These are phyloP conservation scores for Exophiala xenobiotica DNA, from an alignment of 2,329 filamentous ascomycete species.

Conservation along the genomic window DNA sequence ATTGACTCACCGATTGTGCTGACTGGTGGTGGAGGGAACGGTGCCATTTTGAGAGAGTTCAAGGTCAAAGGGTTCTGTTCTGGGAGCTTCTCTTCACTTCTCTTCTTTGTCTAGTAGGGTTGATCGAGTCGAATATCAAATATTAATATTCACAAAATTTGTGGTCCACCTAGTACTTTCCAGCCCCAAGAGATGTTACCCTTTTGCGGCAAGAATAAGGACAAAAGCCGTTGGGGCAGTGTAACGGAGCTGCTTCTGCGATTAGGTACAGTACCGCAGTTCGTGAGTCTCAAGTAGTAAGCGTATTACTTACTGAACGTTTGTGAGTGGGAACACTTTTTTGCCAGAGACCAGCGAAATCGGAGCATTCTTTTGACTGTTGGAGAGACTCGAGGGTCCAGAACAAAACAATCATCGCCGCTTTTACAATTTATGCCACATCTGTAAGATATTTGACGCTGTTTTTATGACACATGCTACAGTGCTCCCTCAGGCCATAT, in stretches of 20 bases:
- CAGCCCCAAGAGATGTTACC: too few relatives aligned
- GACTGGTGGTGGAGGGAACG: constrained; percentile 74
- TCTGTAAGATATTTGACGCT: not conserved
- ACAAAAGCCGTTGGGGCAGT: not conserved
- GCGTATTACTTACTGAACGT: constrained; percentile 1
- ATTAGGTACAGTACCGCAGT: not conserved
- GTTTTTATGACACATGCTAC: not conserved
- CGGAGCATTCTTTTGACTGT: constrained; percentile 2
- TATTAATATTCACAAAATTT: too few relatives aligned
- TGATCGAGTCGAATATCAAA: too few relatives aligned
- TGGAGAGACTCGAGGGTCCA: not conserved
- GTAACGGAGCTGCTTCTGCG: not conserved
- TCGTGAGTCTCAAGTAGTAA: not conserved
- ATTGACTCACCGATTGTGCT: constrained; percentile 64
- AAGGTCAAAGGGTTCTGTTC: too few relatives aligned
- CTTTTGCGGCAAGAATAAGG: too few relatives aligned
- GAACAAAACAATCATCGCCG: not conserved
- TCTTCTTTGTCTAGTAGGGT: too few relatives aligned
- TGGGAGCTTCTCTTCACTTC: too few relatives aligned
- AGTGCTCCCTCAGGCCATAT: not conserved
- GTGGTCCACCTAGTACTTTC: too few relatives aligned
- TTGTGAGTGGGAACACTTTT: constrained; percentile 2
- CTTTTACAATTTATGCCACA: not conserved
- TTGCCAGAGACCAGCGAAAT: constrained; percentile 7
- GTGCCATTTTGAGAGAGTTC: constrained; percentile 19